Conservation (phyloP, 148 eudicot genomes). For the Nepenthes mirabilis region DNA sequence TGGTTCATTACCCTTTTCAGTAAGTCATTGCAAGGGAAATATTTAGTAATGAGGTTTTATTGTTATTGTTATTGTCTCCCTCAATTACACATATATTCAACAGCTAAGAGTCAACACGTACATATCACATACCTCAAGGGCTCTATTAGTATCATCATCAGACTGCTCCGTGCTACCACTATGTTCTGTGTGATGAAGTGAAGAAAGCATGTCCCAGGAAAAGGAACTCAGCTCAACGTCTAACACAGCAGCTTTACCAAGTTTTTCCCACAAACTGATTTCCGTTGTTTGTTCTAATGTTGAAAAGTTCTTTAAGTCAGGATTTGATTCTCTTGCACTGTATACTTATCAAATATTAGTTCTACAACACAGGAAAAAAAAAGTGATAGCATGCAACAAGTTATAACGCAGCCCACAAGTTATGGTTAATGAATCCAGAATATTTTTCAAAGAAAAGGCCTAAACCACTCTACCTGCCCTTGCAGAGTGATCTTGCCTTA, state of each 20-base stretch:
- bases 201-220: constrained; percentile 84
- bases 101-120: background rate
- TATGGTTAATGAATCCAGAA: no score
- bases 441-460: no score
- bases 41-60: no score
- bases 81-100: background rate
- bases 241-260: constrained; percentile 78
- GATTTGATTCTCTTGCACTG: constrained; percentile 63
- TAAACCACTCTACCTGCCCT: no score
- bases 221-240: constrained; percentile 87
- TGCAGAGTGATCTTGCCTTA: no score
- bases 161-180: constrained; percentile 68
- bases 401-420: background rate
- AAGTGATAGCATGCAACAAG: background rate
- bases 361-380: constrained; percentile 5
- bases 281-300: constrained; percentile 51
- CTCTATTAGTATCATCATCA: constrained; percentile 80
- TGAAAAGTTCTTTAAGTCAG: constrained; percentile 22
- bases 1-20: no score
- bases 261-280: constrained; percentile 73
- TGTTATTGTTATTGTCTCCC: no score
- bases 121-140: constrained; percentile 58
- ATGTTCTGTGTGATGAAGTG: constrained; percentile 91
- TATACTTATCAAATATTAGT: constrained; percentile 8
- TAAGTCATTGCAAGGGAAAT: no score